Base-by-base conservation (phyloP, 2,329 filamentous ascomycete species). In the Diaporthe citri region DNA sequence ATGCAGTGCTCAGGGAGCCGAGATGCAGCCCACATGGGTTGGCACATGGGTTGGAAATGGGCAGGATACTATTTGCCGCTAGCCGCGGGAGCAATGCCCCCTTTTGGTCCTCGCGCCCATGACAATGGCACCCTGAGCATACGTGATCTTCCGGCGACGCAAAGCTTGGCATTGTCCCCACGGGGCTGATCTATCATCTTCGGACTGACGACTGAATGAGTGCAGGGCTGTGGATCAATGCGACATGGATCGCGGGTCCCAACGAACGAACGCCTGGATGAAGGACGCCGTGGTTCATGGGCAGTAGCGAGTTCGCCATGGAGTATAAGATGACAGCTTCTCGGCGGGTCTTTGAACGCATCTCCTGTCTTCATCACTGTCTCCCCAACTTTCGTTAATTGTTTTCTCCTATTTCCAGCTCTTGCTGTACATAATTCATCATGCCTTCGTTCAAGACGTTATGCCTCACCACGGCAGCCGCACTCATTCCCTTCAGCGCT, bases 141-240 rank as follows among this genome's bases (percentile, higher is more conserved):
- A 52, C n/a, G 36, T n/a, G 48, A 69, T 69, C 48, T 41, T 52
- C 46, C 46, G 46, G 48, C 41, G 31, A 55, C 41, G n/a, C 48
- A 69, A 69, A 55, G 64, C 64, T 69, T 69, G 64, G 64, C 64
- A 28, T 25, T 55, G 48, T 69, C 64, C 64, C 64, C 64, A 69
- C 31, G 64, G 64, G 64, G 64, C 46, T 67, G 64, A 67, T 67
- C 64, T 52, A 52, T 67, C 46, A 67, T 20, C 64, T 52, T 67
- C 64, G 64, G 64, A 17, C n/a, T 31, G 20, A 41, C 48, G n/a
- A 41, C 64, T 55, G 34, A 7, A 28, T 69, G 4, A 20, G 48
- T 39, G 10, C 48, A 69, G n/a, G 31, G 48, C 15, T 41, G 48
- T 64, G 60, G 41, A 31, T 48, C 25, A 64, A 17, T 48, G n/a